Conservation (phyloP, 495 filamentous ascomycete species). For the Penicillium egyptiacum region DNA sequence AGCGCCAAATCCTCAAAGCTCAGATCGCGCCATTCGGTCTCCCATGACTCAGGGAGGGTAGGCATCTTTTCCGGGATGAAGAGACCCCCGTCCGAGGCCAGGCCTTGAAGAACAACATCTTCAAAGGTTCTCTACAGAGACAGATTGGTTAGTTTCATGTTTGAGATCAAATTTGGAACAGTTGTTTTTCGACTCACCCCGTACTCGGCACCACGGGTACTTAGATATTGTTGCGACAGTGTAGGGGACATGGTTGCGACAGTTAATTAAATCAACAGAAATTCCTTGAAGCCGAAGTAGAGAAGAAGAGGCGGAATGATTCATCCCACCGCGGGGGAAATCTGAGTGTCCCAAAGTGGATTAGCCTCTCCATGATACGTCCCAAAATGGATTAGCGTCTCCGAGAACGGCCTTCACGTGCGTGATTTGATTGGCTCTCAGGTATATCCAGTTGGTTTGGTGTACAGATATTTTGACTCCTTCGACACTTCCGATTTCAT, state of each 20-base stretch:
- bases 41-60: not conserved
- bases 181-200: constrained; percentile 52
- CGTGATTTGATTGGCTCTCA: constrained; percentile 14
- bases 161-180: not conserved
- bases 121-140: constrained; percentile 65
- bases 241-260: constrained; percentile 18
- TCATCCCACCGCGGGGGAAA: constrained; percentile 16
- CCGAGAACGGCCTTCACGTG: constrained; percentile 34
- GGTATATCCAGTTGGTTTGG: not conserved
- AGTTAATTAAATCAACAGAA: constrained; percentile 1
- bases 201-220: constrained; percentile 76
- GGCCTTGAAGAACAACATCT: constrained; percentile 84
- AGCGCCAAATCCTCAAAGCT: constrained; percentile 73
- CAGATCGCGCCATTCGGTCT: constrained; percentile 68
- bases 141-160: not conserved
- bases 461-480: not conserved
- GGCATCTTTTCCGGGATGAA: constrained; percentile 88
- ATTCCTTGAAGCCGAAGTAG: not conserved
- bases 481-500: not conserved
- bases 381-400: constrained; percentile 23
- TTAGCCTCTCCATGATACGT: too few relatives aligned
- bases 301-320: constrained; percentile 14
- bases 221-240: constrained; percentile 73
- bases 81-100: constrained; percentile 84
- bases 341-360: not conserved